These are phyloP conservation scores for Ambrosia trifida DNA, from an alignment of 129 eudicot species.

Conservation along the genomic window DNA sequence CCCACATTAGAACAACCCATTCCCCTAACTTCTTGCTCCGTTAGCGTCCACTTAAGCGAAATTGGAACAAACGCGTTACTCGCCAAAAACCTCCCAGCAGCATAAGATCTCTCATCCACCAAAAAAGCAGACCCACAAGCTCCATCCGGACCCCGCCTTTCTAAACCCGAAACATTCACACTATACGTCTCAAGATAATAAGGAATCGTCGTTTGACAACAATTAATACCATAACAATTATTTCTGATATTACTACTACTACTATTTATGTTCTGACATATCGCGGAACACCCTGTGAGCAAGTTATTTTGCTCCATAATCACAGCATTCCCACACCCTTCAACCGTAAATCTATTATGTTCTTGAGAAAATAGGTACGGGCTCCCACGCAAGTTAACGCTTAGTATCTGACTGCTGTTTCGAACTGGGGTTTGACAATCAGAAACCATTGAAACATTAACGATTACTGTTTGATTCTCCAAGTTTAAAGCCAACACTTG, in stretches of 20 bases:
- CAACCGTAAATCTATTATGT: constrained; percentile 23
- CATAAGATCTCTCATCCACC: constrained; percentile 15
- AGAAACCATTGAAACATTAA: constrained; percentile 27
- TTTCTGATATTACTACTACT: neutral
- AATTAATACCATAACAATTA: constrained; percentile 32
- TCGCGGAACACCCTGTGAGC: constrained; percentile 37
- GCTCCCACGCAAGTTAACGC: constrained; percentile 22
- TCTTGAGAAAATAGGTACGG: constrained; percentile 24
- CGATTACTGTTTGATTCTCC: constrained; percentile 29
- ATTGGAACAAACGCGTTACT: constrained; percentile 24
- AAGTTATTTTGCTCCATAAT: constrained; percentile 8
- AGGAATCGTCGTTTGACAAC: constrained; percentile 34
- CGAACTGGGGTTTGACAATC: constrained; percentile 12
- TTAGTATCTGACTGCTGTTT: constrained; percentile 21
- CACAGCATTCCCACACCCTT: constrained; percentile 35
- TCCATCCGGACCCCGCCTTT: neutral
- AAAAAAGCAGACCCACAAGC: constrained; percentile 34
- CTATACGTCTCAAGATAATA: constrained; percentile 27
- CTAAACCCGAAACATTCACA: constrained; percentile 22
- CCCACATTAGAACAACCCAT: constrained; percentile 2
- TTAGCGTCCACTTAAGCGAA: constrained; percentile 27
- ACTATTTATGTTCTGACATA: constrained; percentile 8
- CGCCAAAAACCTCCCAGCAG: constrained; percentile 3
- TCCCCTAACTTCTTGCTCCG: neutral
- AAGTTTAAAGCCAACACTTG: constrained; percentile 17